Conservation (phyloP, 495 filamentous ascomycete genomes). For the Aspergillus homomorphus region DNA sequence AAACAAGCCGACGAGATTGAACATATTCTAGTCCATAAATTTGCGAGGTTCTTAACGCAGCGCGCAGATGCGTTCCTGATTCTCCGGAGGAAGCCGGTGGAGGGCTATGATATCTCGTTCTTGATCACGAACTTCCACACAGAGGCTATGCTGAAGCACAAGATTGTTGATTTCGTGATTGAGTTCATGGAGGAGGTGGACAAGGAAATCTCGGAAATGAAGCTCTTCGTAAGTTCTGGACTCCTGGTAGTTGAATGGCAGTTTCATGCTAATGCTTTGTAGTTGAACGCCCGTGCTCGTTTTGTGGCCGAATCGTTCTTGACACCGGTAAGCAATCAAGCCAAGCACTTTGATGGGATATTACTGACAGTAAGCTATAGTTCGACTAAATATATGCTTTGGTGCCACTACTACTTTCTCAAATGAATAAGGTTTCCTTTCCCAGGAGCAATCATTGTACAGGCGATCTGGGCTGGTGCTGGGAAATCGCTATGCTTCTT, state of each 20-base stretch:
- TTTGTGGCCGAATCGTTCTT: slow-evolving; percentile 98
- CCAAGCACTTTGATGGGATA: not conserved
- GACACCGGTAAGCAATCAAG: slow-evolving; percentile 68
- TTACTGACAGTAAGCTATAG: slow-evolving; percentile 19
- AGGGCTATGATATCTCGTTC: slow-evolving; percentile 99
- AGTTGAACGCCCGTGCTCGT: slow-evolving; percentile 95
- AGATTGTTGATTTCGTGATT: slow-evolving; percentile 97
- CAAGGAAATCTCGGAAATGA: slow-evolving; percentile 99
- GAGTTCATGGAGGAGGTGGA: slow-evolving; percentile 99
- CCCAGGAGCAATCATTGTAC: slow-evolving; percentile 20
- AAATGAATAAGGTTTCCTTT: slow-evolving; percentile 14
- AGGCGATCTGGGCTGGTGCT: slow-evolving; percentile 23
- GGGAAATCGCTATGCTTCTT: slow-evolving; percentile 13
- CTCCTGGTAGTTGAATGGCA: slow-evolving; percentile 15
- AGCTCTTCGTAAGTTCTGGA: slow-evolving; percentile 79
- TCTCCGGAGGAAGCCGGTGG: slow-evolving; percentile 83
- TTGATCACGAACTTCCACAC: slow-evolving; percentile 98
- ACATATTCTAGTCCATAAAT: slow-evolving; percentile 95
- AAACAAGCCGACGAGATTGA: slow-evolving; percentile 99
- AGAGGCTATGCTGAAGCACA: slow-evolving; percentile 96
- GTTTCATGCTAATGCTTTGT: slow-evolving; percentile 20
- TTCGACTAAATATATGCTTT: slow-evolving; percentile 38
- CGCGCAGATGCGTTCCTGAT: slow-evolving; percentile 98
- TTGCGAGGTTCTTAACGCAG: slow-evolving; percentile 92
- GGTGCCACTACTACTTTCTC: slow-evolving; percentile 14